Percentiles rank a stretch among this genome's conserved stretches.
These are phyloP conservation scores for Recurvomyces mirabilis DNA, from an alignment of 495 filamentous ascomycete species.

Conservation along the genomic window DNA sequence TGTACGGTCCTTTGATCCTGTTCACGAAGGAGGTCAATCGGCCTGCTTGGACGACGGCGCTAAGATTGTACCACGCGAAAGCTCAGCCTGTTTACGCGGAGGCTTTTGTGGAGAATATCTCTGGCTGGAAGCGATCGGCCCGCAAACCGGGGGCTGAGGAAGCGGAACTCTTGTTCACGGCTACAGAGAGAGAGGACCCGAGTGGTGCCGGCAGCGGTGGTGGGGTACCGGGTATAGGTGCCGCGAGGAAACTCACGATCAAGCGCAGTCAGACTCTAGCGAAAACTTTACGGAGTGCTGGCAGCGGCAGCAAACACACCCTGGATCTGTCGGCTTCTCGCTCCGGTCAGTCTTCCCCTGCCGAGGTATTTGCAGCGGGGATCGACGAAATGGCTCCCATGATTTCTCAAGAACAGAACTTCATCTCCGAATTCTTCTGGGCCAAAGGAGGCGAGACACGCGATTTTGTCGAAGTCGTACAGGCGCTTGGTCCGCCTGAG, in stretches of 20 bases:
- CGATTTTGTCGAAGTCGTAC: slow-evolving; percentile 74
- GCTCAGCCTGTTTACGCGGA: slow-evolving; percentile 65
- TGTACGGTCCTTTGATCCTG: slow-evolving; percentile 70
- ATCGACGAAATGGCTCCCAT: slow-evolving; percentile 68
- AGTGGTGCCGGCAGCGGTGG: slow-evolving; percentile 30
- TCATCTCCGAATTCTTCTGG: slow-evolving; percentile 87
- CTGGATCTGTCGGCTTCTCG: slow-evolving; percentile 41
- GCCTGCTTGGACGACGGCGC: slow-evolving; percentile 65
- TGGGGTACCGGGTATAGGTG: slow-evolving; percentile 46
- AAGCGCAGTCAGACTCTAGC: slow-evolving; percentile 72
- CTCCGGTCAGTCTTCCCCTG: slow-evolving; percentile 57
- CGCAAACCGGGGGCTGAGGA: slow-evolving; percentile 77
- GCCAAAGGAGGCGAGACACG: slow-evolving; percentile 60
- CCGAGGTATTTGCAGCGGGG: slow-evolving; percentile 71
- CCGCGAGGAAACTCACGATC: slow-evolving; percentile 83
- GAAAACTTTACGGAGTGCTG: slow-evolving; percentile 60
- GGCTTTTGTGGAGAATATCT: slow-evolving; percentile 67
- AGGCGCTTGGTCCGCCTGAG: slow-evolving; percentile 52
- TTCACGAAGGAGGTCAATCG: slow-evolving; percentile 75
- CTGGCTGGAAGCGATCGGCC: slow-evolving; percentile 72
- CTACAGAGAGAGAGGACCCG: slow-evolving; percentile 73
- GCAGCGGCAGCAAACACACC: slow-evolving; percentile 49
- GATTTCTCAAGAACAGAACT: slow-evolving; percentile 86
- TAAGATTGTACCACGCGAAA: slow-evolving; percentile 68
- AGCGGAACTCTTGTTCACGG: slow-evolving; percentile 73